Conservation (phyloP, 768 basidiomycete genomes). For the Peribolospora baueri region DNA sequence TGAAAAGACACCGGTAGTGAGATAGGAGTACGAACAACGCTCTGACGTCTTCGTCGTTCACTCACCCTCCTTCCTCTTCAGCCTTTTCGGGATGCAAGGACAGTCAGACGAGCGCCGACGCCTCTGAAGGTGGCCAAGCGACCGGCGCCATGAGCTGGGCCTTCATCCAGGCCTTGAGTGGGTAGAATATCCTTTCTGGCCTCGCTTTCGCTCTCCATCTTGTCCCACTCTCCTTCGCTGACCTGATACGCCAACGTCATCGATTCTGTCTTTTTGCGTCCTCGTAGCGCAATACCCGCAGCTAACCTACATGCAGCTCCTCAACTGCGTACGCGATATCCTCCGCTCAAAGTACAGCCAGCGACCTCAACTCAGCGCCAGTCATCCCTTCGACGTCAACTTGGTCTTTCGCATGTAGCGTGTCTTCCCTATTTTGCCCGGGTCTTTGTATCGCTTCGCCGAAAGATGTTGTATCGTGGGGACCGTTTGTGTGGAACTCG, state of each 20-base stretch:
- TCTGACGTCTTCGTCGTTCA: no score
- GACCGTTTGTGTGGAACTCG: no score
- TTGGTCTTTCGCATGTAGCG: no score
- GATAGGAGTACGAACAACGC: background rate
- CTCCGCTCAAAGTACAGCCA: conserved; percentile 22
- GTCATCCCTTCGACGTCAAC: no score
- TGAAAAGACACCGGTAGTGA: background rate
- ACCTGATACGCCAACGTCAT: background rate
- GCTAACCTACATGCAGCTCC: conserved; percentile 19
- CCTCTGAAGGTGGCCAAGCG: conserved; percentile 23
- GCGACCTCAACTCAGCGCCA: conserved; percentile 19
- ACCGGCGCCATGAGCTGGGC: conserved; percentile 28
- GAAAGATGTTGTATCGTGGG: no score
- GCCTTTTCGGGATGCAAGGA: conserved; percentile 23
- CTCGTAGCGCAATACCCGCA: conserved; percentile 22
- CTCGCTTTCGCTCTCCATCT: background rate
- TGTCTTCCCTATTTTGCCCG: no score
- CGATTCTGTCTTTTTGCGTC: conserved; percentile 9
- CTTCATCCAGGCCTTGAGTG: background rate
- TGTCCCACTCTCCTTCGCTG: background rate
- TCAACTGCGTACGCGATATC: conserved; percentile 22
- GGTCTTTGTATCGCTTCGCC: no score
- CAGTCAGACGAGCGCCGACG: conserved; percentile 24
- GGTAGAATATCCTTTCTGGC: background rate
- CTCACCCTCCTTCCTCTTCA: no score